Percentiles rank a stretch among this genome's conserved stretches.
These are phyloP conservation scores for Penicillium paneum DNA, from an alignment of 2,329 filamentous ascomycete species.

Conservation along the genomic window DNA sequence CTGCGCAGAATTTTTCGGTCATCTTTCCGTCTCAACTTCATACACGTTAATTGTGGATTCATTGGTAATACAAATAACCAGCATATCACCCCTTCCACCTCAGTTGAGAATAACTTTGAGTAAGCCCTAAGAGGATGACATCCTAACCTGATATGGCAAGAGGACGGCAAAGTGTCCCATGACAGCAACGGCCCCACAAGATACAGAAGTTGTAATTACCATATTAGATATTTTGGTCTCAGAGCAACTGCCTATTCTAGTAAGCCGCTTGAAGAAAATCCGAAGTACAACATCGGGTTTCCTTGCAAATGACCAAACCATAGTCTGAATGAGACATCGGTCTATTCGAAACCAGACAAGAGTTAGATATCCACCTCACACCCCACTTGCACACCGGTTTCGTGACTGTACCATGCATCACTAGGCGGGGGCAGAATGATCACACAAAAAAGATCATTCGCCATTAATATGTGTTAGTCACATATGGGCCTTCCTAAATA, in stretches of 20 bases:
- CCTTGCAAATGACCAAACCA: background rate
- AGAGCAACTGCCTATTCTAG: too few relatives aligned
- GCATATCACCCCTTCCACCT: conserved; percentile 30
- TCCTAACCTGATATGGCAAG: background rate
- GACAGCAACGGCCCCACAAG: background rate
- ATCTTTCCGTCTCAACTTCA: conserved; percentile 14
- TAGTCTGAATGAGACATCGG: background rate
- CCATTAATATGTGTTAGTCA: background rate
- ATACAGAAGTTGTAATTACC: background rate
- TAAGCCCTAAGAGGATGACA: background rate
- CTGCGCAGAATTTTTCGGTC: conserved; percentile 30
- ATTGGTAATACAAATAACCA: conserved; percentile 24
- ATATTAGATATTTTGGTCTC: background rate
- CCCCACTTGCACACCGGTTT: background rate
- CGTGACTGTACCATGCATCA: background rate
- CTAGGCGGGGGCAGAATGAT: background rate
- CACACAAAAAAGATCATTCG: background rate
- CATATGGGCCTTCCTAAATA: background rate
- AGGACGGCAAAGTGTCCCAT: conserved; percentile 1
- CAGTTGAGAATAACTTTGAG: conserved; percentile 15
- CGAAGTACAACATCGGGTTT: background rate
- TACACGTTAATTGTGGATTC: conserved; percentile 6
- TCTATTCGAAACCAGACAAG: background rate
- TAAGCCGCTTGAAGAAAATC: background rate
- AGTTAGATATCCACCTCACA: background rate